phyloP scores from a whole-genome alignment of 768 basidiomycete species.

The Udeniomyces megalosporus region DNA sequence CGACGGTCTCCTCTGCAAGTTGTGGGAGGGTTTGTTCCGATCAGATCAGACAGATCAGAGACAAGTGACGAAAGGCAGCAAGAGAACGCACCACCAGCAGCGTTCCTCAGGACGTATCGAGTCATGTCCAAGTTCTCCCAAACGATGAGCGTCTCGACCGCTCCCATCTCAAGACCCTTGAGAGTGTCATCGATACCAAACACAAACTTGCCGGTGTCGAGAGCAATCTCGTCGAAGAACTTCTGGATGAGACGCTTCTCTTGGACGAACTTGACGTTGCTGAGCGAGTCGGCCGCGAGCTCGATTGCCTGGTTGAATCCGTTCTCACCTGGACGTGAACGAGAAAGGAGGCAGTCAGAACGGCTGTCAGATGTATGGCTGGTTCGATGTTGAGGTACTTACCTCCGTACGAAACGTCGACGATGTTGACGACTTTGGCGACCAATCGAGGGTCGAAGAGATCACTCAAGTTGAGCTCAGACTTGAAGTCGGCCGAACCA shows the following conservation, averaged over 20 bases:
- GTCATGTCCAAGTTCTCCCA: slow-evolving; percentile 95
- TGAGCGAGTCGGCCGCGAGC: slow-evolving; percentile 82
- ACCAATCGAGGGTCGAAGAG: slow-evolving; percentile 81
- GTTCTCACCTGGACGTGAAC: slow-evolving; percentile 53
- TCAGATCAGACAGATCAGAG: not conserved
- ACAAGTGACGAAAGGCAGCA: not conserved
- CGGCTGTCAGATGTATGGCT: too few relatives aligned
- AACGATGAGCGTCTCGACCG: slow-evolving; percentile 91
- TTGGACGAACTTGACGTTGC: slow-evolving; percentile 98
- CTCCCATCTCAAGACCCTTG: slow-evolving; percentile 87
- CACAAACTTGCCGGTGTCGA: slow-evolving; percentile 89
- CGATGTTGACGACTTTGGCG: slow-evolving; percentile 90
- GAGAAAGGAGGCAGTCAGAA: too few relatives aligned
- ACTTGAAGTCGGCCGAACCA: slow-evolving; percentile 97
- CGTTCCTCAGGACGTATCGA: slow-evolving; percentile 75
- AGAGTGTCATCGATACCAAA: slow-evolving; percentile 95
- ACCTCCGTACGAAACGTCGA: slow-evolving; percentile 96
- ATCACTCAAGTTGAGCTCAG: slow-evolving; percentile 86
- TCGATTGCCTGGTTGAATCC: slow-evolving; percentile 99
- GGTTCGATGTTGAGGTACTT: too few relatives aligned
- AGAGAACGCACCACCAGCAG: slow-evolving; percentile 54
- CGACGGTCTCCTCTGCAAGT: slow-evolving; percentile 59
- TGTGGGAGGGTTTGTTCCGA: not conserved
- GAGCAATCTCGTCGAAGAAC: slow-evolving; percentile 98
- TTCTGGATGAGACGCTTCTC: slow-evolving; percentile 95